Conservation (phyloP, 75 land plant genomes). For the Pinus taeda region DNA sequence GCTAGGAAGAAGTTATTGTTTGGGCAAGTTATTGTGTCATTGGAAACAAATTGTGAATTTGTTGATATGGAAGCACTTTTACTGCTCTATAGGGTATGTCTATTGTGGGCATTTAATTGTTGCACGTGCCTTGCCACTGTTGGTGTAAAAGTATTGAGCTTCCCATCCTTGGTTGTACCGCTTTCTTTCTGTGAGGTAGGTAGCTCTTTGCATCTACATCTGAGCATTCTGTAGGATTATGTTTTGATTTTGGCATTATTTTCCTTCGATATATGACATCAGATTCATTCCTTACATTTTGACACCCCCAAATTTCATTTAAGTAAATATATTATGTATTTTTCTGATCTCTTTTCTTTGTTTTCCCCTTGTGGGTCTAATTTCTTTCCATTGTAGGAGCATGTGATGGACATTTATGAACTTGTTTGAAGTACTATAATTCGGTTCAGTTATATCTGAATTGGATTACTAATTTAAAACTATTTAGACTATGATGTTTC, state of each 20-base stretch:
- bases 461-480: no score
- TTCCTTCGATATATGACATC: conserved; percentile 3
- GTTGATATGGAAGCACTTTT: background rate
- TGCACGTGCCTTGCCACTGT: background rate
- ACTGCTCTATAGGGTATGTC: no score
- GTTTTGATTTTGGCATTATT: conserved; percentile 8
- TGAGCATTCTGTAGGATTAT: conserved; percentile 11
- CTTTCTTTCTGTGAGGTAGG: conserved; percentile 6
- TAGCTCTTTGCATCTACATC: conserved; percentile 7
- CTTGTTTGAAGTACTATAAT: background rate
- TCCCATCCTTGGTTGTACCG: background rate
- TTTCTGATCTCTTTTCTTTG: background rate
- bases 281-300: conserved; percentile 1
- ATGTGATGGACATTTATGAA: background rate
- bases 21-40: background rate
- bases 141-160: conserved; percentile 4
- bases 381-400: background rate
- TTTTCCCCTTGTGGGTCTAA: background rate
- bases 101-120: background rate
- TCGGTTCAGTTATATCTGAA: background rate
- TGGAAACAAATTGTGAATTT: no score
- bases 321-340: background rate
- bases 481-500: no score
- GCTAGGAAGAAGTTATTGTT: background rate
- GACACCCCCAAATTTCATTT: conserved; percentile 1